A percentile compares a stretch with the other conserved stretches of the same genome.
Evolutionary conservation across 208 protist genomes (phyloP).

Genomic region (Wallacemonas sp.): DNA sequence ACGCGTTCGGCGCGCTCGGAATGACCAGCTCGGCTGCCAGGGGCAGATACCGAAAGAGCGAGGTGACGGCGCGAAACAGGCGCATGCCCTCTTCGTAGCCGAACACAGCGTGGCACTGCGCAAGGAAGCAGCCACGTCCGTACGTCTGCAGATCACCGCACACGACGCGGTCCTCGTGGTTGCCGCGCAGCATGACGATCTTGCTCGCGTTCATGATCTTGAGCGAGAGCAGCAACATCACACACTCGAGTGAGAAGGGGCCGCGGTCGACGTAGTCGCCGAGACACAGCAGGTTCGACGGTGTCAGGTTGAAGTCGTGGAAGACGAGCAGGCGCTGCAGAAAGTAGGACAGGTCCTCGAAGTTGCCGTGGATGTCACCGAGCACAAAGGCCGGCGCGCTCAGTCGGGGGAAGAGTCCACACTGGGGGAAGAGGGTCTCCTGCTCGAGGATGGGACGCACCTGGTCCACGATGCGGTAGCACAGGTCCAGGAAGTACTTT

Average conservation of each 20-base stretch:
- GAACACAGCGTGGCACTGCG: constrained; percentile 64
- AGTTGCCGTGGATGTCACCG: constrained; percentile 88
- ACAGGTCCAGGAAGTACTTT: constrained; percentile 45
- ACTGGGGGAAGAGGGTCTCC: constrained; percentile 52
- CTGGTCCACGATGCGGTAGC: constrained; percentile 47
- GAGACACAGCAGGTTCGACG: constrained; percentile 54
- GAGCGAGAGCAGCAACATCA: constrained; percentile 75
- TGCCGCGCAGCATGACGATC: constrained; percentile 81
- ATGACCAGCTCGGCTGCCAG: constrained; percentile 65
- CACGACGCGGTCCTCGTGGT: constrained; percentile 85
- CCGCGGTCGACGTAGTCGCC: constrained; percentile 88
- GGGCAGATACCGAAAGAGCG: constrained; percentile 74
- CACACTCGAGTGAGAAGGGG: constrained; percentile 55
- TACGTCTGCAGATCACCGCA: constrained; percentile 72
- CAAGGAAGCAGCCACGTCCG: constrained; percentile 63
- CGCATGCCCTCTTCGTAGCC: constrained; percentile 49
- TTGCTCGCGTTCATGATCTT: constrained; percentile 72
- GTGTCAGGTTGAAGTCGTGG: constrained; percentile 67
- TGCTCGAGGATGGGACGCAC: constrained; percentile 54
- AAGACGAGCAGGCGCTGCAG: constrained; percentile 52
- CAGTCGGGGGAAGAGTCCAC: constrained; percentile 56
- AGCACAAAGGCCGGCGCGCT: constrained; percentile 64
- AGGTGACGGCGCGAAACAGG: constrained; percentile 63
- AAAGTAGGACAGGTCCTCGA: constrained; percentile 74
- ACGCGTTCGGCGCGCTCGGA: constrained; percentile 42